Percentiles rank a stretch among this genome's conserved stretches.
These are phyloP conservation scores for Aspergillus fumigatiaffinis DNA, from an alignment of 2,329 filamentous ascomycete species.

Conservation along the genomic window DNA sequence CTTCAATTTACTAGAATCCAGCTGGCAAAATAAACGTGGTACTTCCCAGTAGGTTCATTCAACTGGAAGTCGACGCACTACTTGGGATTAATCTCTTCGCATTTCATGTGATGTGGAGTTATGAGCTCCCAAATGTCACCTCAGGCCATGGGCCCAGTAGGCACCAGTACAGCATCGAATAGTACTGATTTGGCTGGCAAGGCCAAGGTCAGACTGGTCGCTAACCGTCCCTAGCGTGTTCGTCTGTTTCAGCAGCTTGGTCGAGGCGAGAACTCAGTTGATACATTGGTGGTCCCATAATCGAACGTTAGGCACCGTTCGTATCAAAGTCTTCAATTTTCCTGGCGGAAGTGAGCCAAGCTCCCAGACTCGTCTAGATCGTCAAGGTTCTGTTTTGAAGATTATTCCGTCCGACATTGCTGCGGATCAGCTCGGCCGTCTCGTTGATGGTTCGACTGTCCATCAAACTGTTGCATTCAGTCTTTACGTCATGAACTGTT, in stretches of 20 bases:
- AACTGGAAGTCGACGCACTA: background rate
- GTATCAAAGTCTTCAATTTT: background rate
- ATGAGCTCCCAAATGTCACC: background rate
- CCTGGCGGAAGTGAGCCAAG: background rate
- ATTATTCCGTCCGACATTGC: background rate
- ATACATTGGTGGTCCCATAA: background rate
- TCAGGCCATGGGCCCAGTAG: background rate
- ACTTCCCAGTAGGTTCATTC: background rate
- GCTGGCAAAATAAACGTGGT: background rate
- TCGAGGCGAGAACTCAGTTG: background rate
- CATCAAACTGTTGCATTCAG: background rate
- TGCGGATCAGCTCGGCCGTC: background rate
- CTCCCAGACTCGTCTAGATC: background rate
- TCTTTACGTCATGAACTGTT: background rate
- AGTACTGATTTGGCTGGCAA: background rate
- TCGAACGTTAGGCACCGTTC: background rate
- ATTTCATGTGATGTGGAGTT: background rate
- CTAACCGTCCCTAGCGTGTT: background rate
- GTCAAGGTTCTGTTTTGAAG: background rate
- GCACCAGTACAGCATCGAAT: background rate
- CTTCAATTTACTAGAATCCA: background rate
- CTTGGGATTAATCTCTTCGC: background rate
- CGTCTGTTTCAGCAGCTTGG: background rate
- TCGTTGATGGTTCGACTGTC: background rate
- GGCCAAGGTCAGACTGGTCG: background rate